Base-by-base conservation (phyloP, 768 basidiomycete genomes). In the Serendipita vermifera region DNA sequence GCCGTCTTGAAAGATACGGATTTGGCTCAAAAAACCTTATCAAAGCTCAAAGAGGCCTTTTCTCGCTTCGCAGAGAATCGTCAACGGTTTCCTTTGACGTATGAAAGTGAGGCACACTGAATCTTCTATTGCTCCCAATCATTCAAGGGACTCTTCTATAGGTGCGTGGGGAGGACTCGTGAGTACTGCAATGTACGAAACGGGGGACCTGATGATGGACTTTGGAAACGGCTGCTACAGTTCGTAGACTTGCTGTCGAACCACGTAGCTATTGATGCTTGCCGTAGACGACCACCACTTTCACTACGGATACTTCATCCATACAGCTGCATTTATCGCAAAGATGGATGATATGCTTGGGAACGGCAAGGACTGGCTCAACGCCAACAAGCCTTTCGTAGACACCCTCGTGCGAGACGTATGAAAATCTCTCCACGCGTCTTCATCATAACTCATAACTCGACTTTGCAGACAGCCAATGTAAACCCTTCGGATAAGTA, bases 251-350 rank as follows among this genome's bases (percentile, higher is more conserved):
- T 5, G n/a, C n/a, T 29, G n/a, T 22, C n/a, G 17, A 9, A 33
- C 14, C 29, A 26, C 29, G 29, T 46, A 46, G 4, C 22, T 11
- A 20, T 35, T 11, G 33, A 5, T 22, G 17, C 11, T 24, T 32
- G 5, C 20, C 15, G 7, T 20, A 57, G 56, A 57, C 26, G 56
- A 57, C 24, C 56, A 57, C 20, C 56, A 57, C 43, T 57, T 57
- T 39, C 56, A 57, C 32, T 55, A 36, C 22, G 33, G 33, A 22
- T 38, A 43, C 29, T 41, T 40, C 24, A 43, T 56, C 29, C 56
- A 57, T 26, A 46, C 56, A n/a, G 56, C 56, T 9, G 56, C 56
- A 24, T 13, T 57, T 32, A 57, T 57, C 31, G 56, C 56, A 13
- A 36, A 38, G 26, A 9, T 57, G 32, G 26, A 51, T 27, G 13